Evolutionary conservation across 768 basidiomycete species (phyloP).

Genomic region (Tremella mesenterica): DNA sequence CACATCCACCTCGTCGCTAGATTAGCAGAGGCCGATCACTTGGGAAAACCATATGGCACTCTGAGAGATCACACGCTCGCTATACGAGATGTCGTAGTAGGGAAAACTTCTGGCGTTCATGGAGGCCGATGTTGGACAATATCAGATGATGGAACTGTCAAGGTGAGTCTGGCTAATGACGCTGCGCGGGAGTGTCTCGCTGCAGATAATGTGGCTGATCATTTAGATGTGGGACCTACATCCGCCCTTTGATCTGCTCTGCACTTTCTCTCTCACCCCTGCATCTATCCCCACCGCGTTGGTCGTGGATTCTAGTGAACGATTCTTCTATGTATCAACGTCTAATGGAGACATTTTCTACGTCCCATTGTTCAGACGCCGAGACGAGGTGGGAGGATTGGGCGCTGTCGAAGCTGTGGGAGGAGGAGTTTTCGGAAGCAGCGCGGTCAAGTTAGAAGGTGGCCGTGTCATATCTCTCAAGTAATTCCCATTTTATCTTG

Average conservation of each 20-base stretch:
- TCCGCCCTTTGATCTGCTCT: constrained; percentile 59
- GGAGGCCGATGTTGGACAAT: constrained; percentile 56
- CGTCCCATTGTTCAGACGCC: constrained; percentile 61
- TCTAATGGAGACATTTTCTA: constrained; percentile 66
- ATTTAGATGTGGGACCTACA: constrained; percentile 43
- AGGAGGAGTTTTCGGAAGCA: constrained; percentile 29
- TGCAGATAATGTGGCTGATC: not conserved
- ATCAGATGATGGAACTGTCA: constrained; percentile 81
- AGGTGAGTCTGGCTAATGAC: constrained; percentile 50
- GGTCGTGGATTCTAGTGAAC: constrained; percentile 74
- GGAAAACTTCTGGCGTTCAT: constrained; percentile 66
- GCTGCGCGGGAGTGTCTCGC: too few species aligned
- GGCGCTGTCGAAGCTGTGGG: constrained; percentile 34
- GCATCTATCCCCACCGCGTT: constrained; percentile 55
- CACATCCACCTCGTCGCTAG: constrained; percentile 53
- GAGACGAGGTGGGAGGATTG: constrained; percentile 12
- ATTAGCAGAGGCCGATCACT: constrained; percentile 33
- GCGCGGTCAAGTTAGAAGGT: constrained; percentile 27
- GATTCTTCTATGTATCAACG: constrained; percentile 80
- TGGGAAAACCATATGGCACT: constrained; percentile 58
- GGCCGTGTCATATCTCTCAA: constrained; percentile 54
- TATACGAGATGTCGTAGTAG: constrained; percentile 70
- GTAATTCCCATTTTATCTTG: too few species aligned
- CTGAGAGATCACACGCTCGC: constrained; percentile 88
- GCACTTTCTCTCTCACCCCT: constrained; percentile 78